These are phyloP conservation scores for Pouteria glomerata DNA, from an alignment of 148 eudicot species.

Conservation along the genomic window DNA sequence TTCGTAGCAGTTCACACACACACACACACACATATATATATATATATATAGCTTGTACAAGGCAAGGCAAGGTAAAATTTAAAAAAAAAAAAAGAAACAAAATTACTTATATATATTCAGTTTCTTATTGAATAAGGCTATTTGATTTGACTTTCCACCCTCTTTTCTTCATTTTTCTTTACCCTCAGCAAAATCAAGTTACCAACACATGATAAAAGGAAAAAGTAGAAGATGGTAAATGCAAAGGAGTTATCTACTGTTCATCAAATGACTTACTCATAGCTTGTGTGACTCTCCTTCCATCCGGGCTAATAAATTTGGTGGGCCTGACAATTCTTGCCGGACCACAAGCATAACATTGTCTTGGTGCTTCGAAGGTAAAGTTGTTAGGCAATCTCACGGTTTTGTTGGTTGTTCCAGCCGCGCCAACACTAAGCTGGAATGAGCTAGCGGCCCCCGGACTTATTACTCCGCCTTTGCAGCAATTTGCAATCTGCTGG, in stretches of 20 bases:
- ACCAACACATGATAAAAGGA: too few relatives aligned
- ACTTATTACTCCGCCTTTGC: slow-evolving; percentile 56
- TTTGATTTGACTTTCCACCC: too few relatives aligned
- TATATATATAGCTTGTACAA: too few relatives aligned
- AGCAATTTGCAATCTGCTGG: slow-evolving; percentile 62
- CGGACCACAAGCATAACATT: slow-evolving; percentile 58
- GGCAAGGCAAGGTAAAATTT: too few relatives aligned
- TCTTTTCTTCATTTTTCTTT: too few relatives aligned
- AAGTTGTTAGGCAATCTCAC: slow-evolving; percentile 54
- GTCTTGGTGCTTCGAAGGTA: slow-evolving; percentile 49
- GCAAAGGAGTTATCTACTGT: neutral
- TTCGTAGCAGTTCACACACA: neutral
- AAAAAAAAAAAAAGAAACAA: too few relatives aligned
- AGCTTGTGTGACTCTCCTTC: slow-evolving; percentile 52
- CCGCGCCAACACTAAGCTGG: slow-evolving; percentile 53
- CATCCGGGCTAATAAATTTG: slow-evolving; percentile 31
- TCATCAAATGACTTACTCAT: slow-evolving; percentile 43
- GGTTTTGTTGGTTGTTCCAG: slow-evolving; percentile 54
- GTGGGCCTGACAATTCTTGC: slow-evolving; percentile 52
- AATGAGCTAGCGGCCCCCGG: slow-evolving; percentile 53
- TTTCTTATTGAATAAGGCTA: too few relatives aligned
- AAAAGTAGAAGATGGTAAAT: neutral
- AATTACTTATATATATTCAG: too few relatives aligned
- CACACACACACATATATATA: neutral
- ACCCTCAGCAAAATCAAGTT: too few relatives aligned